Conservation (phyloP, 2,329 filamentous ascomycete genomes). For the Diaporthe aspalathi region DNA sequence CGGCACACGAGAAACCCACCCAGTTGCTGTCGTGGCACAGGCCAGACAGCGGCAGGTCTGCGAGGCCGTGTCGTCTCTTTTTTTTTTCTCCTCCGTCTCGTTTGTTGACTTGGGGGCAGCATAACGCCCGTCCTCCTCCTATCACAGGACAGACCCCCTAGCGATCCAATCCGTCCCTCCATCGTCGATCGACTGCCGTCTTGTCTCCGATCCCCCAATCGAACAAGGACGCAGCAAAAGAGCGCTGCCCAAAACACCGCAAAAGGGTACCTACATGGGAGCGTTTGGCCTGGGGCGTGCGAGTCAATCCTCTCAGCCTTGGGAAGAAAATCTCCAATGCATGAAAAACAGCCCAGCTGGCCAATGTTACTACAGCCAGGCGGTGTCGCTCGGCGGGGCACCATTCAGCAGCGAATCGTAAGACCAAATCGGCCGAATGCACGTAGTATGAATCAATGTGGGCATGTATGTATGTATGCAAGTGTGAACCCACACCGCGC, state of each 20-base stretch:
- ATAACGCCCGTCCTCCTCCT: neutral
- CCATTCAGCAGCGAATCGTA: neutral
- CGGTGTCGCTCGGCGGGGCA: constrained; percentile 7
- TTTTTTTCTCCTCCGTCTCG: neutral
- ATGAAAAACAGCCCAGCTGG: constrained; percentile 3
- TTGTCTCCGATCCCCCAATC: constrained; percentile 23
- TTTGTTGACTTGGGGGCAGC: constrained; percentile 11
- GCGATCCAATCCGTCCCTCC: neutral
- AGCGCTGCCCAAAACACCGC: neutral
- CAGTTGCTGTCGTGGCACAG: constrained; percentile 21
- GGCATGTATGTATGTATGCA: too few species aligned
- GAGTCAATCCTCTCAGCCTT: constrained; percentile 25
- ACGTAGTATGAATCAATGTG: too few species aligned
- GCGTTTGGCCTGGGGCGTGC: neutral
- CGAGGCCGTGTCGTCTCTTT: neutral
- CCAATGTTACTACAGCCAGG: constrained; percentile 15
- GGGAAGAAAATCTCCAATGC: constrained; percentile 10
- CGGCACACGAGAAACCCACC: neutral
- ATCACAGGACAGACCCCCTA: constrained; percentile 6
- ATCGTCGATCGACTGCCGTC: constrained; percentile 18
- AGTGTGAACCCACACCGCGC: neutral
- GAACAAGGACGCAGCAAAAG: neutral
- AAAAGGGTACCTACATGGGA: neutral
- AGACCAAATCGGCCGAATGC: neutral
- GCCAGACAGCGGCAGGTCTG: constrained; percentile 30